phyloP scores from a whole-genome alignment of 352 stramenopile species.

The Globisporangium yorkense region DNA sequence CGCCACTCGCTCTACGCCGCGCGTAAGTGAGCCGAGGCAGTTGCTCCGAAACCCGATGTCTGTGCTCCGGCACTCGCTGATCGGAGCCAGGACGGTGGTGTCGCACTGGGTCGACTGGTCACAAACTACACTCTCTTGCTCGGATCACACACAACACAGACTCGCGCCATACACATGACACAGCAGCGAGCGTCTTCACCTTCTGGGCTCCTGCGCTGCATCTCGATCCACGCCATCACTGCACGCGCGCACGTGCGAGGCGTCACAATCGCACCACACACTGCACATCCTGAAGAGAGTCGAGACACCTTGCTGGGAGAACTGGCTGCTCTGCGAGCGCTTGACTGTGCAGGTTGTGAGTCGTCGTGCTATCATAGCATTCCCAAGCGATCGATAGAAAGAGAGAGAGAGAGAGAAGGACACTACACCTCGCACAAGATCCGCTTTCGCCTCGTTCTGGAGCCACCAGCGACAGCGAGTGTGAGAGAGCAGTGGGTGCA shows the following conservation, averaged over 20 bases:
- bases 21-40: neutral
- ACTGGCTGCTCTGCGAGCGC: conserved; percentile 7
- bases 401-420: neutral
- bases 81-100: neutral
- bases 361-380: too few relatives aligned
- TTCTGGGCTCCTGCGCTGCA: conserved; percentile 2
- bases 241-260: neutral
- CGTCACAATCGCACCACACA: neutral
- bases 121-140: conserved; percentile 6
- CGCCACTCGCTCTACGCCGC: neutral
- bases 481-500: neutral
- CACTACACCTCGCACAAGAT: conserved; percentile 34
- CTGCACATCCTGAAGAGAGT: neutral
- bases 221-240: conserved; percentile 5
- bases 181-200: neutral
- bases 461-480: neutral
- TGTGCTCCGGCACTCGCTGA: neutral
- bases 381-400: too few relatives aligned
- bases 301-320: conserved; percentile 5
- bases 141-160: neutral
- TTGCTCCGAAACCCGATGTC: neutral
- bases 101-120: conserved; percentile 13
- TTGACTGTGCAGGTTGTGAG: neutral
- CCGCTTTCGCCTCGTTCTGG: conserved; percentile 53
- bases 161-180: neutral